These are phyloP conservation scores for Aspergillus tubingensis DNA, from an alignment of 2,329 filamentous ascomycete genomes.

Conservation along the genomic window DNA sequence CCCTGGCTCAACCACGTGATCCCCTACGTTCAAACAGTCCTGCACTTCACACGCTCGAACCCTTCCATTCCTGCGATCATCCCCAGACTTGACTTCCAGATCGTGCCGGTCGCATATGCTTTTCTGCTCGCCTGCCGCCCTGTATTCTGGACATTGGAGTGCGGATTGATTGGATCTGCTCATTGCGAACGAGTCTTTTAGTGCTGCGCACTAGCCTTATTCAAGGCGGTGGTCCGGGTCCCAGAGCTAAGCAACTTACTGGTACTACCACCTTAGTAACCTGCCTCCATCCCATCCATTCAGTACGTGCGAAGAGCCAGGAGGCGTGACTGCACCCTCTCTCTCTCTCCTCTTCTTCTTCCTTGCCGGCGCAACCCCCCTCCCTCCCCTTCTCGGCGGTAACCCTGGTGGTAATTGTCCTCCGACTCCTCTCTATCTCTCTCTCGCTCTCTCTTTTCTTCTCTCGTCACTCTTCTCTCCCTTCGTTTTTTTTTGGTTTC, in stretches of 20 bases:
- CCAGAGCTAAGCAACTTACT: conserved; percentile 24
- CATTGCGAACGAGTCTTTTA: conserved; percentile 16
- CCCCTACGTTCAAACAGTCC: not conserved
- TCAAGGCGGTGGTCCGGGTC: conserved; percentile 29
- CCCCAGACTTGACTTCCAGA: conserved; percentile 12
- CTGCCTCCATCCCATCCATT: conserved; percentile 11
- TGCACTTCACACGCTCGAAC: conserved; percentile 6
- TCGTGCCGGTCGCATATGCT: conserved; percentile 14
- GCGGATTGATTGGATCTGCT: conserved; percentile 15
- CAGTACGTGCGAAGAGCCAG: conserved; percentile 23
- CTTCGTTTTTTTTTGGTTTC: conserved; percentile 14
- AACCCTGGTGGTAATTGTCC: conserved; percentile 24
- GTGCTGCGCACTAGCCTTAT: conserved; percentile 29
- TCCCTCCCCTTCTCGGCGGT: conserved; percentile 24
- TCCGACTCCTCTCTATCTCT: conserved; percentile 7
- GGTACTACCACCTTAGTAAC: conserved; percentile 17
- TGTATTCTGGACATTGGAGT: conserved; percentile 10
- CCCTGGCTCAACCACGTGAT: conserved; percentile 7
- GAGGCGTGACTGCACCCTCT: conserved; percentile 25
- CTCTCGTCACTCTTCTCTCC: conserved; percentile 12
- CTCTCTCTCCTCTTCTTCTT: not conserved
- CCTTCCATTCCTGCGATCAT: conserved; percentile 10
- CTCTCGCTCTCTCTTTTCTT: not conserved
- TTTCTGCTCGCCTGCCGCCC: conserved; percentile 10
- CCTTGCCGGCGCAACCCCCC: conserved; percentile 14